Evolutionary conservation across 208 protist genomes (phyloP).

Genomic region (Crithidia mellificae): DNA sequence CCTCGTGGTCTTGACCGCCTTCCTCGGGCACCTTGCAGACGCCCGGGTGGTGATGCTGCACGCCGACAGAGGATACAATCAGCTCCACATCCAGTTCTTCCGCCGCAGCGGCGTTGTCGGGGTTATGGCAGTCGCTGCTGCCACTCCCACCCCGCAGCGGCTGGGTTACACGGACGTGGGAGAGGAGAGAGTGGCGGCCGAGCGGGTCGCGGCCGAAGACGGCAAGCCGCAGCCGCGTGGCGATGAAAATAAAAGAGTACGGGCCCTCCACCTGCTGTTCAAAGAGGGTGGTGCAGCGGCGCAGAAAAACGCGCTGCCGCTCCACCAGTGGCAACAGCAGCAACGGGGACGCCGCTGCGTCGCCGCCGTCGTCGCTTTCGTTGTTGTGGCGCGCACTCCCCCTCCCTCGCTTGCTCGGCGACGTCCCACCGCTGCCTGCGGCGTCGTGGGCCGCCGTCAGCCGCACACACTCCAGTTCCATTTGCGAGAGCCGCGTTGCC

Average conservation of each 20-base stretch:
- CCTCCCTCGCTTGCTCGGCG: background rate
- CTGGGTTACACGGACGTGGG: conserved; percentile 39
- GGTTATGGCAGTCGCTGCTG: no score
- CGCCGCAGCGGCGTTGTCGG: background rate
- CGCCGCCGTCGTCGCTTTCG: background rate
- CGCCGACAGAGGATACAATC: conserved; percentile 72
- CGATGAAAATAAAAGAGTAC: conserved; percentile 85
- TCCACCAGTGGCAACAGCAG: conserved; percentile 24
- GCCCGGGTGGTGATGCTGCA: conserved; percentile 40
- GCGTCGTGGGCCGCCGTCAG: background rate
- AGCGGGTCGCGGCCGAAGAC: conserved; percentile 90
- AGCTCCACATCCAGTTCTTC: conserved; percentile 52
- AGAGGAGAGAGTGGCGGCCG: conserved; percentile 84
- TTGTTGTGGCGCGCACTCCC: background rate
- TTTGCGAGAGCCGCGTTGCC: conserved; percentile 51
- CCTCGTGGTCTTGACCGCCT: background rate
- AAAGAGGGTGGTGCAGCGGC: conserved; percentile 60
- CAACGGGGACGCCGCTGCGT: background rate
- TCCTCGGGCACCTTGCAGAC: background rate
- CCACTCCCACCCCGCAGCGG: background rate
- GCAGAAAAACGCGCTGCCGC: conserved; percentile 59
- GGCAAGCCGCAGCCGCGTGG: conserved; percentile 53
- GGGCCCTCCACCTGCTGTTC: conserved; percentile 78
- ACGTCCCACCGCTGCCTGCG: background rate
- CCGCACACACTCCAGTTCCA: conserved; percentile 51